These are phyloP conservation scores for Eucalyptus marginata DNA, from an alignment of 345 rosid genomes.

Conservation along the genomic window DNA sequence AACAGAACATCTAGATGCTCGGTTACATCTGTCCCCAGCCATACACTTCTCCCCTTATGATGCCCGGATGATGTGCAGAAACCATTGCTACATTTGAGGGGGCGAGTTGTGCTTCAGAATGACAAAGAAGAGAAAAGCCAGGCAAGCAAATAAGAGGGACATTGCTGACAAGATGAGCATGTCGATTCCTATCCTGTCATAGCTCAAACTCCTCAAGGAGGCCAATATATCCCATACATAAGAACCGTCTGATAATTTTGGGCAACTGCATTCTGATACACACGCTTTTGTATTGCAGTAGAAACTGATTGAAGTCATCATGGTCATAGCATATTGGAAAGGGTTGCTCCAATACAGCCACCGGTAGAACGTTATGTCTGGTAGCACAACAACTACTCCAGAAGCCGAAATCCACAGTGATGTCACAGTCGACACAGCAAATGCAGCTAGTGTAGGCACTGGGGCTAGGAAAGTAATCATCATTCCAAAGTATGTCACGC, in stretches of 20 bases:
- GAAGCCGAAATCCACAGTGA: conserved; percentile 19
- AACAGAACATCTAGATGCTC: neutral
- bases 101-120: conserved; percentile 16
- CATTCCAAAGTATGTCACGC: conserved; percentile 15
- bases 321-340: conserved; percentile 4
- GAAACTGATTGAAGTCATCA: conserved; percentile 6
- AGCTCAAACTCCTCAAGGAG: conserved; percentile 6
- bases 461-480: conserved; percentile 34
- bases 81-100: neutral
- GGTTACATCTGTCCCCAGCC: neutral
- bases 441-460: conserved; percentile 17
- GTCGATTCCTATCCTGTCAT: conserved; percentile 3
- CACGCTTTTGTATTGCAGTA: neutral
- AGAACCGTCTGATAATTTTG: conserved; percentile 7
- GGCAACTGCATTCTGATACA: conserved; percentile 9
- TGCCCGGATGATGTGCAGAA: neutral
- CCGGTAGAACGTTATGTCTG: conserved; percentile 10
- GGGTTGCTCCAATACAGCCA: conserved; percentile 25
- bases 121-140: conserved; percentile 12
- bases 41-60: neutral
- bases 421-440: conserved; percentile 11
- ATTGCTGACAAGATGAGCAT: conserved; percentile 3
- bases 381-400: conserved; percentile 9
- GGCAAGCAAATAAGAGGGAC: conserved; percentile 9
- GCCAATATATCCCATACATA: conserved; percentile 17